Base-by-base conservation (phyloP, 495 filamentous ascomycete species). In the Talaromyces ruber region DNA sequence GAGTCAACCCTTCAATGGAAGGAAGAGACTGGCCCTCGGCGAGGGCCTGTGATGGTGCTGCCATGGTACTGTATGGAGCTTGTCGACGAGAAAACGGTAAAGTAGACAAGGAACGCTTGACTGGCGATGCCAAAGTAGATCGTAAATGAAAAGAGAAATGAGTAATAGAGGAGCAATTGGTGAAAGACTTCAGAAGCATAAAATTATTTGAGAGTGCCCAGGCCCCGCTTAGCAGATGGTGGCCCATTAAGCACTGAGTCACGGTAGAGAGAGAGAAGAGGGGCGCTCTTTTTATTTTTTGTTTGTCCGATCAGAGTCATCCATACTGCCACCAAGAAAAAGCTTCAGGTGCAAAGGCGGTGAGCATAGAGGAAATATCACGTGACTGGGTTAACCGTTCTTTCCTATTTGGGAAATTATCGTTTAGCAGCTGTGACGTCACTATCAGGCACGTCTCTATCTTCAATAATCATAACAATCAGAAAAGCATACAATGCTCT, bases 201-300 rank as follows among this genome's bases (percentile, higher is more conserved):
- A 66, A 65, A 66, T 64, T 68, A 67, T 67, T 70, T 58, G 71
- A 75, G 67, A 77, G 68, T 70, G 66, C 71, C 68, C 70, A 71
- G 62, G 74, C 75, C 74, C 77, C 75, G 76, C 74, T 76, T 69
- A 76, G 57, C 64, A 74, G 64, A 72, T 60, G 64, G 60, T 67
- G 77, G 75, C 76, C 71, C 76, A 78, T 78, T 59, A 47, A 51
- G 59, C 24, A n/a, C 25, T 57, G 54, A 57, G 28, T 57, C 54
- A 57, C 54, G 6, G 28, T 16, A 54, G 51, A 54, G 51, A 54
- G 51, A 26, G 26, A 28, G 16, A 51, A 53, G 63, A 67, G 64
- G 65, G 70, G 67, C 66, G 61, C 62, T 78, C 74, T 69, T 60
- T 60, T 45, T 29, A 37, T 37, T 57, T 53, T 56, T 56, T 47